Base-by-base conservation (phyloP, 2,329 filamentous ascomycete species). In the Colletotrichum neosansevieriae region DNA sequence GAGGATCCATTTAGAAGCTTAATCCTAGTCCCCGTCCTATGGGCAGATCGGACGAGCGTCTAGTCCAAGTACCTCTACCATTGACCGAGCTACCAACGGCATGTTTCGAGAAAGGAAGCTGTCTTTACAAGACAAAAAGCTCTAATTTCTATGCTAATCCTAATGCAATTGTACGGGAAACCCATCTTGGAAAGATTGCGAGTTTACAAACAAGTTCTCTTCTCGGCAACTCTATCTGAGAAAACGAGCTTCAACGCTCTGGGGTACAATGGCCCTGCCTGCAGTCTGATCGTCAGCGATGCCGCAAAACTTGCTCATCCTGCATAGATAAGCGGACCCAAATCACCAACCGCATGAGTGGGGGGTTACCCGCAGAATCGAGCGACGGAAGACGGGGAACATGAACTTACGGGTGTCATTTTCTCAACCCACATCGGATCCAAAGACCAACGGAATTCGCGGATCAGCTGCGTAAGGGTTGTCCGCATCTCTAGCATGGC, bases 401-500 rank as follows among this genome's bases (percentile, higher is more conserved):
- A 21, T 42, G 5, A 53, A 72, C 74, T 71, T 72, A 80, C 78
- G 42, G 77, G 74, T 4, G 76, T 79, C 76, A 79, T 77, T 51
- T 70, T 73, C 53, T 73, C 72, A 29, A 70, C 65, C 76, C 76
- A 79, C 7, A 67, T 71, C 12, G 76, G 75, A 70, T 79, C 77
- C 44, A 79, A 57, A 6, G 49, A 70, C 77, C 77, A 80, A 19
- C 65, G 56, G 17, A 78, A 50, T 38, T 68, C 69, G 42, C 67
- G 69, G n/a, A 78, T 67, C 56, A 80, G 69, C 50, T 76, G 74
- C 9, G 76, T 74, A 47, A 81, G 68, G 0, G 78, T 77, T 13
- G 77, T 74, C 38, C 78, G 75, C 42, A 80, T 71, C 64, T 80
- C 73, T 51, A 80, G 69, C 73, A 82, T 70, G 5, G 80, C 80